Conservation (phyloP, 352 stramenopile species). For the Phytophthora palmivora region DNA sequence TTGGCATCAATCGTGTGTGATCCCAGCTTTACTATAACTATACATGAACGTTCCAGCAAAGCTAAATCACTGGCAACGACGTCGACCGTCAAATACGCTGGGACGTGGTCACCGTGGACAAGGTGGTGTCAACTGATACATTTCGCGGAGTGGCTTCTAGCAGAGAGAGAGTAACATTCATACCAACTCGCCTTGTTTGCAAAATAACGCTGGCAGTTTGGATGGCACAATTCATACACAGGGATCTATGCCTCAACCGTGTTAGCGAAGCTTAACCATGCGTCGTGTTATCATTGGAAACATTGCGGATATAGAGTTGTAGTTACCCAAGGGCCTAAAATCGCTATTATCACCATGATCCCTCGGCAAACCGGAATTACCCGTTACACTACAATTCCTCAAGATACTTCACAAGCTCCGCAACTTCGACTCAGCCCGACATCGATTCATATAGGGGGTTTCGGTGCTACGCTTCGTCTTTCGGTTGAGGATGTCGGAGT, state of each 20-base stretch:
- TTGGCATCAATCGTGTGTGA: conserved; percentile 23
- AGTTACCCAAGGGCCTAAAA: conserved; percentile 20
- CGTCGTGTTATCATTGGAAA: conserved; percentile 18
- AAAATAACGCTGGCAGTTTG: conserved; percentile 15
- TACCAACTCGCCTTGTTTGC: too few relatives aligned
- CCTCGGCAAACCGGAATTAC: conserved; percentile 7
- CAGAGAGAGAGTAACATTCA: too few relatives aligned
- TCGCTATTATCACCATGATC: conserved; percentile 43
- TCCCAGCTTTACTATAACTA: conserved; percentile 12
- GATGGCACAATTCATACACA: conserved; percentile 2
- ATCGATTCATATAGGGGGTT: conserved; percentile 4
- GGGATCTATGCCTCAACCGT: conserved; percentile 34
- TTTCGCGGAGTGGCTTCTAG: too few relatives aligned
- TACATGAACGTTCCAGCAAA: conserved; percentile 24
- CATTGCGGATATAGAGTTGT: conserved; percentile 22
- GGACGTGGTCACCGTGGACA: too few relatives aligned
- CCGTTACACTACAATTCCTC: conserved; percentile 22
- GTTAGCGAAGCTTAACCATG: conserved; percentile 34
- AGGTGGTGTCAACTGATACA: too few relatives aligned
- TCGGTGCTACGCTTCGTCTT: not conserved
- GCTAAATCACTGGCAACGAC: conserved; percentile 21
- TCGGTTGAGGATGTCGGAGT: not conserved
- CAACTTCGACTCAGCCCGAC: conserved; percentile 18
- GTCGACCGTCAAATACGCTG: conserved; percentile 9
- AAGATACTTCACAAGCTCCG: conserved; percentile 3